These are phyloP conservation scores for Populus hybrid DNA, from an alignment of 441 rosid species.

Conservation along the genomic window DNA sequence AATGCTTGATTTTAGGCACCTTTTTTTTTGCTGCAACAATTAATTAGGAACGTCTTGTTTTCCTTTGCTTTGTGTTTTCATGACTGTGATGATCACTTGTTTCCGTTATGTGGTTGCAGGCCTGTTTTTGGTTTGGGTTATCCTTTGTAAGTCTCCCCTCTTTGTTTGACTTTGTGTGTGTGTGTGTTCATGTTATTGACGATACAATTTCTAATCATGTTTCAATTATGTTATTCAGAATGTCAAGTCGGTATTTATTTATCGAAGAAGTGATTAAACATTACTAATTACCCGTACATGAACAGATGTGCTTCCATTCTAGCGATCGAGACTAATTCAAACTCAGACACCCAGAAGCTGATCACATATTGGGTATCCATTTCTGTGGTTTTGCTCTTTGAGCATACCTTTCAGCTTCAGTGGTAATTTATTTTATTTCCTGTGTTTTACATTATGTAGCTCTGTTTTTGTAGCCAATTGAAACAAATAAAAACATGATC, in stretches of 20 bases:
- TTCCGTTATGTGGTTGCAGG: slow-evolving; percentile 17
- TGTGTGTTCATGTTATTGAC: background rate
- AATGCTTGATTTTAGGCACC: background rate
- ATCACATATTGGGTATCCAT: slow-evolving; percentile 36
- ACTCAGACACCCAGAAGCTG: slow-evolving; percentile 24
- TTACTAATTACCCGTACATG: background rate
- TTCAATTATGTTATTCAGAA: background rate
- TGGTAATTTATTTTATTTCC: slow-evolving; percentile 26
- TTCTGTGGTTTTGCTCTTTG: slow-evolving; percentile 32
- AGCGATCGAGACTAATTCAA: slow-evolving; percentile 32
- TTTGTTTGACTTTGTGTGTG: background rate
- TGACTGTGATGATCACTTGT: background rate
- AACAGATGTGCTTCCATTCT: slow-evolving; percentile 33
- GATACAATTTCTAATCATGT: background rate
- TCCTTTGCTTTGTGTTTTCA: background rate
- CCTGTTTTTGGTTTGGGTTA: slow-evolving; percentile 32
- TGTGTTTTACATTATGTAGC: background rate
- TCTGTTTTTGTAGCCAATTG: background rate
- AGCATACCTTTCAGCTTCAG: slow-evolving; percentile 29
- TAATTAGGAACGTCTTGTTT: background rate
- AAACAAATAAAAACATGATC: background rate
- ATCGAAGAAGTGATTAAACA: background rate
- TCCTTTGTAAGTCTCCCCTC: slow-evolving; percentile 31
- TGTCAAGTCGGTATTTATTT: background rate
- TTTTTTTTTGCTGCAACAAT: too few species aligned